Conservation (phyloP, 1,284 basidiomycete species). For the Blastosporella zonata region DNA sequence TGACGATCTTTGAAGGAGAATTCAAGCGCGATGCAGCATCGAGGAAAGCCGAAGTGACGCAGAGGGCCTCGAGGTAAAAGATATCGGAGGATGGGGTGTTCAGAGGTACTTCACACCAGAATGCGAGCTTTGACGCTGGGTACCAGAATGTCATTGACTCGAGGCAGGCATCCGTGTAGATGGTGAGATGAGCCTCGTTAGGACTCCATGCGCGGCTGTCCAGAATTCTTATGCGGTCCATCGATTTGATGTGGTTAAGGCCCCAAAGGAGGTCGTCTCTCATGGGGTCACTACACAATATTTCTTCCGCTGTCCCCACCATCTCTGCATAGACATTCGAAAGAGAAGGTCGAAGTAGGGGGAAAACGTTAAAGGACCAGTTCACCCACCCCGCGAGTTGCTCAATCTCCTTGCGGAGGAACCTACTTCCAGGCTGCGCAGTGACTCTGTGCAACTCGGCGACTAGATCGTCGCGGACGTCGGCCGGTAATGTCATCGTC, state of each 20-base stretch:
- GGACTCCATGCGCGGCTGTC: slow-evolving; percentile 14
- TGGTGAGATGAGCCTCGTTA: slow-evolving; percentile 12
- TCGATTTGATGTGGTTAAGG: slow-evolving; percentile 25
- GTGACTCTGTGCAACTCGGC: neutral
- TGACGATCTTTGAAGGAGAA: slow-evolving; percentile 12
- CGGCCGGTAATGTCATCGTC: slow-evolving; percentile 4
- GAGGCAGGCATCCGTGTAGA: slow-evolving; percentile 23
- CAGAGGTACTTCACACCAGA: slow-evolving; percentile 3
- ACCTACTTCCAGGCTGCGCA: neutral
- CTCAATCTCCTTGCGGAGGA: neutral
- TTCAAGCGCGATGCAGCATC: neutral
- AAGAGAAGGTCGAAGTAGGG: slow-evolving; percentile 29
- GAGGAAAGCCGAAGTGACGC: slow-evolving; percentile 1
- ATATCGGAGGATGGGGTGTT: slow-evolving; percentile 4
- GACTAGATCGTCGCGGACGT: neutral
- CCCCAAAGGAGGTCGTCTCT: slow-evolving; percentile 19
- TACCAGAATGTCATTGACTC: slow-evolving; percentile 16
- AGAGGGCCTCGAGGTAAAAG: slow-evolving; percentile 5
- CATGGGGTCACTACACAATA: neutral
- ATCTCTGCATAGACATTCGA: slow-evolving; percentile 33
- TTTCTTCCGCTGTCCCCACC: neutral
- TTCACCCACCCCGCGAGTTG: slow-evolving; percentile 30
- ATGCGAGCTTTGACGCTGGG: slow-evolving; percentile 1
- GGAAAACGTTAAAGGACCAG: slow-evolving; percentile 27
- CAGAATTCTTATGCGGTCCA: slow-evolving; percentile 22